A percentile compares a stretch with the other conserved stretches of the same genome.
Conservation (phyloP, 176 grass and related monocot genomes). For the Rhynchospora breviuscula region DNA sequence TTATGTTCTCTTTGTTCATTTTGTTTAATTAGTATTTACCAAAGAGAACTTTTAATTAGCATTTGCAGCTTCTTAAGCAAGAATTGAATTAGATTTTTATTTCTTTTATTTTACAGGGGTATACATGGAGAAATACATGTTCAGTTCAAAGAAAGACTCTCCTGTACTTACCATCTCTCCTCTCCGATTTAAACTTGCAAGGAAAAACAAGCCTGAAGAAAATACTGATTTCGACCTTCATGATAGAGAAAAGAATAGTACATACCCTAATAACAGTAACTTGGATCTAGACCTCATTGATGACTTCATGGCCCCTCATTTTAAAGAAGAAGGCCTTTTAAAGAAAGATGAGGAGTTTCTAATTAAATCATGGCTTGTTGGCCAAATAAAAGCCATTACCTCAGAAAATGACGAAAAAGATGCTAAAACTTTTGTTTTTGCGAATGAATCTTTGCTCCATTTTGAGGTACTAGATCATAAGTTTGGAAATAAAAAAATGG, state of each 20-base stretch:
- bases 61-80: not conserved
- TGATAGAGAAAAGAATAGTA: constrained; percentile 25
- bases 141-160: constrained; percentile 46
- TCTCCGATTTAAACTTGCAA: constrained; percentile 40
- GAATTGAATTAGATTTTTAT: constrained; percentile 3
- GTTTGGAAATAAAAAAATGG: constrained; percentile 30
- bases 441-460: constrained; percentile 69
- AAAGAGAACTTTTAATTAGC: not conserved
- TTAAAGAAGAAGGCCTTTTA: constrained; percentile 30
- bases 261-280: constrained; percentile 19
- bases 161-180: constrained; percentile 52
- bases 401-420: constrained; percentile 37
- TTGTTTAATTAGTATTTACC: not conserved
- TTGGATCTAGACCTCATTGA: constrained; percentile 24
- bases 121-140: constrained; percentile 50
- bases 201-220: constrained; percentile 35
- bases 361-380: constrained; percentile 68
- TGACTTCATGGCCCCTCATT: constrained; percentile 30
- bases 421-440: constrained; percentile 47
- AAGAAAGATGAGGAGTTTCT: constrained; percentile 49
- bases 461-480: constrained; percentile 62
- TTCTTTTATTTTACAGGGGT: constrained; percentile 46
- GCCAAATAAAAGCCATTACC: constrained; percentile 54
- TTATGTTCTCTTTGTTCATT: not conserved
- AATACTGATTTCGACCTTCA: constrained; percentile 35